Percentiles rank a stretch among this genome's conserved stretches.
These are phyloP conservation scores for Secale cereale DNA, from an alignment of 176 grass and related monocot species.

Conservation along the genomic window DNA sequence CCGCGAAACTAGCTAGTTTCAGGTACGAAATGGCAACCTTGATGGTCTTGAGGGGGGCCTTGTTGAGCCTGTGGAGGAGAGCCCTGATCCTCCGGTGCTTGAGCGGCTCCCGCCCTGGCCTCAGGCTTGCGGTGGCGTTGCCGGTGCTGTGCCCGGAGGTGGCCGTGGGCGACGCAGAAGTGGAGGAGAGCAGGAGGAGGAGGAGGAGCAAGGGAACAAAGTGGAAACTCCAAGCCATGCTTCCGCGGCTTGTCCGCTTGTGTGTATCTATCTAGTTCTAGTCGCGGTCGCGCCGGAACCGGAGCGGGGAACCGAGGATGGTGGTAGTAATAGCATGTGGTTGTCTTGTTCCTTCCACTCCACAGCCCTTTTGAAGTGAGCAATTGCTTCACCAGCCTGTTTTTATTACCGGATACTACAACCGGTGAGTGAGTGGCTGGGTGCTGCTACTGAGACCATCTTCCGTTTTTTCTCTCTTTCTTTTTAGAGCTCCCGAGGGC, in stretches of 20 bases:
- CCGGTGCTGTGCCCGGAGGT: not conserved
- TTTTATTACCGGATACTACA: not conserved
- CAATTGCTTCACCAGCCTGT: not conserved
- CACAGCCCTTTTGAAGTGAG: not conserved
- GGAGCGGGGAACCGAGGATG: not conserved
- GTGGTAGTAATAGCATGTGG: conserved; percentile 7
- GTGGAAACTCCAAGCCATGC: conserved; percentile 71
- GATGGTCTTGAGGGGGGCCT: conserved; percentile 70
- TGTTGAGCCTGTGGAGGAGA: conserved; percentile 67
- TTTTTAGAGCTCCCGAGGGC: not conserved
- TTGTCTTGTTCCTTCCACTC: conserved; percentile 29
- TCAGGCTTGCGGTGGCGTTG: conserved; percentile 15
- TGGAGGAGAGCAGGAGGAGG: conserved; percentile 2
- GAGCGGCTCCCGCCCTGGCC: conserved; percentile 26
- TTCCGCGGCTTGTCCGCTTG: conserved; percentile 39
- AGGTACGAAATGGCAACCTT: conserved; percentile 23
- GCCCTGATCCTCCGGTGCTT: conserved; percentile 48
- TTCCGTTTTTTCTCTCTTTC: not conserved
- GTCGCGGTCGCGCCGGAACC: not conserved
- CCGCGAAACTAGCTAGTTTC: not conserved
- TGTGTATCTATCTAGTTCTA: not conserved
- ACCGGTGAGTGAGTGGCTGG: not conserved
- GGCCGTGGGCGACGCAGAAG: conserved; percentile 15
- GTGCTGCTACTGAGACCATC: not conserved
- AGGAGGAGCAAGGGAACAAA: conserved; percentile 50